A percentile compares a stretch with the other conserved stretches of the same genome.
Evolutionary conservation across 2,329 filamentous ascomycete genomes (phyloP).

Genomic region (Blastomyces emzantsi): DNA sequence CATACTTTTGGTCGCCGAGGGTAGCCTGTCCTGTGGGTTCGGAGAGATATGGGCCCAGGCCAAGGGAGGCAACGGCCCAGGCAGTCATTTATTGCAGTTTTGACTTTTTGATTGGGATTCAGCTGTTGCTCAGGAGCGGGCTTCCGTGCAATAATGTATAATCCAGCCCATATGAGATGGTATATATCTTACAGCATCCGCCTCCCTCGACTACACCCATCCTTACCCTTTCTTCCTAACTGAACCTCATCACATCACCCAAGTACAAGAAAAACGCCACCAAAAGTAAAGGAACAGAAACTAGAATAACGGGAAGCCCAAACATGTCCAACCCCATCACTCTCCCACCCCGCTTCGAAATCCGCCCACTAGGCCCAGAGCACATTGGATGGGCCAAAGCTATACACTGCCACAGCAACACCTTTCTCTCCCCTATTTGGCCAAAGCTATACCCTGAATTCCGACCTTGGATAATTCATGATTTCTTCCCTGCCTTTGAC

Average conservation of each 20-base stretch:
- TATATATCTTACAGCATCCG: background rate
- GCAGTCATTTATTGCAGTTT: too few relatives aligned
- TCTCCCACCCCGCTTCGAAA: conserved; percentile 15
- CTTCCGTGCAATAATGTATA: background rate
- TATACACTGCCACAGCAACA: conserved; percentile 16
- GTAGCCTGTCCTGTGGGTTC: background rate
- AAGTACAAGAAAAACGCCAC: background rate
- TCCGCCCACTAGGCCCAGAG: conserved; percentile 14
- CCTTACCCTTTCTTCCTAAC: background rate
- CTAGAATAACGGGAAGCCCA: background rate
- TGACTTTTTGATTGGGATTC: too few relatives aligned
- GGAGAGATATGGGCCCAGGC: too few relatives aligned
- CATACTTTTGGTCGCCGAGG: too few relatives aligned
- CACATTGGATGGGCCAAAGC: conserved; percentile 13
- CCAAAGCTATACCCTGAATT: conserved; percentile 13
- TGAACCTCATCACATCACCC: background rate
- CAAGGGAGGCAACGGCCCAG: too few relatives aligned
- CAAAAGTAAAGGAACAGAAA: background rate
- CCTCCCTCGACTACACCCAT: background rate
- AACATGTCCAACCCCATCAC: background rate
- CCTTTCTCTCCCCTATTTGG: conserved; percentile 19
- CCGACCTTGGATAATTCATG: background rate
- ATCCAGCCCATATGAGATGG: background rate
- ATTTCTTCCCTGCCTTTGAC: background rate
- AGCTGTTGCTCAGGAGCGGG: too few relatives aligned